Evolutionary conservation across 2,329 filamentous ascomycete species (phyloP).

Genomic region (Venturia oleaginea): DNA sequence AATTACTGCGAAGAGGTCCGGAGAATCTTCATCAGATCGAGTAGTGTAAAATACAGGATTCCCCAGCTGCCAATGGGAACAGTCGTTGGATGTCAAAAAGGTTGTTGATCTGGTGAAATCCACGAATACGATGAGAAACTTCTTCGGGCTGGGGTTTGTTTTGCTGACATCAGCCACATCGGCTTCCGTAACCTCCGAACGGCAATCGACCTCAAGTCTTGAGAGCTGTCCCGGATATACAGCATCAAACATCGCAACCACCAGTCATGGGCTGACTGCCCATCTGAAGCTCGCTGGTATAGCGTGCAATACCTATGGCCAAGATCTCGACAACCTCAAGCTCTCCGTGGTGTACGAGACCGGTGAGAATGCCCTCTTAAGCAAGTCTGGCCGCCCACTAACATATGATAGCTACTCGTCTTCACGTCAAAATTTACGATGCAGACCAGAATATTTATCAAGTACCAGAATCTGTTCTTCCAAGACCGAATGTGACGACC

Average conservation of each 20-base stretch:
- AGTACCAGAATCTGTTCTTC: conserved; percentile 59
- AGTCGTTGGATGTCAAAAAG: not conserved
- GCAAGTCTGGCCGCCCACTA: not conserved
- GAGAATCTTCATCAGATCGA: too few species aligned
- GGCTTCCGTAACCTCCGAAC: not conserved
- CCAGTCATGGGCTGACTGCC: conserved; percentile 52
- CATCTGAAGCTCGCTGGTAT: conserved; percentile 59
- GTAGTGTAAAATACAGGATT: too few species aligned
- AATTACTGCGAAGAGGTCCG: too few species aligned
- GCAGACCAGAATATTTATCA: conserved; percentile 62
- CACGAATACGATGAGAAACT: not conserved
- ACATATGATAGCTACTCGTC: conserved; percentile 45
- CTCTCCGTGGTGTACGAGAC: conserved; percentile 54
- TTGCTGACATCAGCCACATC: not conserved
- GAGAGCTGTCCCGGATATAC: conserved; percentile 56
- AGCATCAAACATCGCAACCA: conserved; percentile 50
- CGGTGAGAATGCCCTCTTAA: conserved; percentile 30
- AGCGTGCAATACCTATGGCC: conserved; percentile 53
- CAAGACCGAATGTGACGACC: conserved; percentile 42
- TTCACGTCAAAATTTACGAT: conserved; percentile 69
- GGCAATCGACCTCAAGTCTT: not conserved
- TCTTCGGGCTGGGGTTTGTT: not conserved
- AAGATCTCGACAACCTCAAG: conserved; percentile 47
- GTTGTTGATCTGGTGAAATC: too few species aligned
- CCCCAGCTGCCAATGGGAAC: not conserved